phyloP scores from a whole-genome alignment of 2,329 filamentous ascomycete genomes.

The Fusarium sp. region DNA sequence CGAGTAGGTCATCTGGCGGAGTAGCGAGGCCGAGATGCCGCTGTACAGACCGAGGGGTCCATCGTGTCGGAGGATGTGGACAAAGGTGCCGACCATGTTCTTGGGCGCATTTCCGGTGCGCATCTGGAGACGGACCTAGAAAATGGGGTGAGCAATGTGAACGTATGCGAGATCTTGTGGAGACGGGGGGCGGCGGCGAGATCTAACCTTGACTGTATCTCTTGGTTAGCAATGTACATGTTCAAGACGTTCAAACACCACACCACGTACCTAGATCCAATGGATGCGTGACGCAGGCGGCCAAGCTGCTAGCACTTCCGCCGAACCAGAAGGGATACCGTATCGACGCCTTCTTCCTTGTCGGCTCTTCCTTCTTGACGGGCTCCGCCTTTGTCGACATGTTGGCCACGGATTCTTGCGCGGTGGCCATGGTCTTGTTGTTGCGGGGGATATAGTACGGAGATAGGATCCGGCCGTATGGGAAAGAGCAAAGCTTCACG shows the following conservation, averaged over 20 bases:
- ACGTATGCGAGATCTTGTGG: background rate
- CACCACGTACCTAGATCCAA: conserved; percentile 78
- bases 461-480: background rate
- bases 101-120: conserved; percentile 76
- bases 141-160: conserved; percentile 24
- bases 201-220: conserved; percentile 58
- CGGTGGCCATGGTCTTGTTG: conserved; percentile 33
- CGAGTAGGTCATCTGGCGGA: conserved; percentile 94
- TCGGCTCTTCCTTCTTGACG: conserved; percentile 38
- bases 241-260: conserved; percentile 27
- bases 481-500: background rate
- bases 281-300: conserved; percentile 90
- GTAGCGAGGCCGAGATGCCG: conserved; percentile 88
- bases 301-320: conserved; percentile 90
- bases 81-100: conserved; percentile 85
- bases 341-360: conserved; percentile 54
- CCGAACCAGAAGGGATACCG: conserved; percentile 94
- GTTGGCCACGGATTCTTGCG: conserved; percentile 31
- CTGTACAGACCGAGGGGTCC: conserved; percentile 84
- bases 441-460: background rate
- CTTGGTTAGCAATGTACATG: background rate
- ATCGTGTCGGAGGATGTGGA: conserved; percentile 78
- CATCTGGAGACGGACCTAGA: conserved; percentile 84
- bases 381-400: conserved; percentile 10
- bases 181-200: background rate